These are phyloP conservation scores for Hygrophoropsis aurantiaca DNA, from an alignment of 768 basidiomycete species.

Conservation along the genomic window DNA sequence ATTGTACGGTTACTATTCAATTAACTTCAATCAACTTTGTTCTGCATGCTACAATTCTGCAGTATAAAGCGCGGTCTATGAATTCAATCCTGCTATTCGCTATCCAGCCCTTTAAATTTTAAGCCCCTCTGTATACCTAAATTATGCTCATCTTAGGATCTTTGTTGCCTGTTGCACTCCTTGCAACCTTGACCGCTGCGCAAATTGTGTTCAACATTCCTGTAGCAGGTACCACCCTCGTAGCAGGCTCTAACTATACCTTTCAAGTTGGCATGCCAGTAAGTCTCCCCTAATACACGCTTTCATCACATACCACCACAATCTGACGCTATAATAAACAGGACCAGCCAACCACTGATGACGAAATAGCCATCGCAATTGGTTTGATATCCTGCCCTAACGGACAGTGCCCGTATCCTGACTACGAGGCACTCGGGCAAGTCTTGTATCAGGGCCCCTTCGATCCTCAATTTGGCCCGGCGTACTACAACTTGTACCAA, in stretches of 20 bases:
- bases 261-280: constrained; percentile 45
- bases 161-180: background rate
- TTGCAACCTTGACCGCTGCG: background rate
- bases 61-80: too few species aligned
- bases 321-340: constrained; percentile 8
- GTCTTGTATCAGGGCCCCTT: constrained; percentile 43
- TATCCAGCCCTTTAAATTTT: too few species aligned
- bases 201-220: constrained; percentile 3
- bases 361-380: constrained; percentile 40
- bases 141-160: background rate
- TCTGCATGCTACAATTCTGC: too few species aligned
- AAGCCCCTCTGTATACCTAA: too few species aligned
- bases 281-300: constrained; percentile 13
- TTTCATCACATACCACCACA: background rate
- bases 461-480: constrained; percentile 30
- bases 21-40: too few species aligned
- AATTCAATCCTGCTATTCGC: too few species aligned
- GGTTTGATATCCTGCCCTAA: constrained; percentile 35
- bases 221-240: constrained; percentile 27
- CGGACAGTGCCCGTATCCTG: constrained; percentile 20
- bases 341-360: constrained; percentile 31
- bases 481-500: constrained; percentile 33
- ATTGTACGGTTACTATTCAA: too few species aligned
- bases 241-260: constrained; percentile 35
- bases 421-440: constrained; percentile 31